Evolutionary conservation across 2,329 filamentous ascomycete species (phyloP), one percentile per base, ranked within the genome.

Genomic region (Penicillium freii): DNA sequence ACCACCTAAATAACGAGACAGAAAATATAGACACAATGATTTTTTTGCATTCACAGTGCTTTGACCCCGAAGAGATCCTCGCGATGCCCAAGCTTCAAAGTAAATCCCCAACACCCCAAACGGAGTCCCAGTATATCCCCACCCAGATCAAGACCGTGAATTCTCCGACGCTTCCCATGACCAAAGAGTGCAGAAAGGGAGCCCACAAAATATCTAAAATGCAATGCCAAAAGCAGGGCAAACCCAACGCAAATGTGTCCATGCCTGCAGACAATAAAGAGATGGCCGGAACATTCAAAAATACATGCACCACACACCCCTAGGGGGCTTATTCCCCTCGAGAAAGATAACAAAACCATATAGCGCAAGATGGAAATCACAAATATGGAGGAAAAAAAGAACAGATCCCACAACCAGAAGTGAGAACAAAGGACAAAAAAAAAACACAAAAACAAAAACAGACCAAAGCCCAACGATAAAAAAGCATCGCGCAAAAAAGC

Each of bases 51-150:
- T 66, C 69, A 70, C 68, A 66, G 64, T 67, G 64, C 66, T 64
- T 66, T 58, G 62, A 62, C 62, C 62, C 62, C 62, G 57, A 59
- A 53, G 57, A 66, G 66, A 63, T 66, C 54, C 56, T 62, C 57
- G 44, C 50, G 47, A 66, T 65, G 63, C 63, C 61, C 65, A 68
- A 69, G 67, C 67, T 66, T 63, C 70, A 73, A 73, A 71, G 69
- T 66, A 72, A 71, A 70, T 66, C 69, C 71, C 72, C 70, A 74
- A 73, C 71, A 73, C 71, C 72, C 68, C 70, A 71, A 68, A 71
- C 67, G 70, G 64, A 70, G 67, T 70, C 70, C 72, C 62, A 70
- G 71, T 74, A 65, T 66, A 72, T 73, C 69, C 50, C 70, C 70
- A 71, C 67, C 71, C 71, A 67, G 64, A 71, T 71, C 71, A 72